phyloP scores from a whole-genome alignment of 73 alveolate species.

The Paramecium octaurelia region DNA sequence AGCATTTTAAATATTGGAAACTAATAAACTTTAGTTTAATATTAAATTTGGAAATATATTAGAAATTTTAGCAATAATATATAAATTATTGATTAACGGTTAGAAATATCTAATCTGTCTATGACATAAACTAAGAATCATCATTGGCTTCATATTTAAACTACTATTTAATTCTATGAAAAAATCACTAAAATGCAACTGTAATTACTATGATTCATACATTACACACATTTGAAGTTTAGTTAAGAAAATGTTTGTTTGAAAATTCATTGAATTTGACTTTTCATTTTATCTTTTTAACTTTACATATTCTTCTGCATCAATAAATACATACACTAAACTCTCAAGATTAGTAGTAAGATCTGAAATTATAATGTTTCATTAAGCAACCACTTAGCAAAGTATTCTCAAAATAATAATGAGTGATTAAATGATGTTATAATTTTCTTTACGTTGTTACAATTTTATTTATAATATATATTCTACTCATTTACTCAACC shows the following conservation, averaged over 20 bases:
- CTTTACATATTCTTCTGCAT: neutral
- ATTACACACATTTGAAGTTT: slow-evolving; percentile 50
- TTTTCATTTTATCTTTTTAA: neutral
- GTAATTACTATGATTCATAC: slow-evolving; percentile 71
- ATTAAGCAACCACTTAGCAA: neutral
- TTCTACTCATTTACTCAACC: neutral
- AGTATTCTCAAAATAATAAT: neutral
- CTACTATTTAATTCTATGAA: slow-evolving; percentile 69
- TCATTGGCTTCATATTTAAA: slow-evolving; percentile 82
- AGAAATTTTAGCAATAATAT: neutral
- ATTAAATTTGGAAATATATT: neutral
- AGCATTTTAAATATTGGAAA: neutral
- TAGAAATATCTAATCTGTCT: slow-evolving; percentile 71
- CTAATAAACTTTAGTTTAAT: neutral
- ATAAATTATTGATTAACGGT: neutral
- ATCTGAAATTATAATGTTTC: neutral
- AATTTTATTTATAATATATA: no score
- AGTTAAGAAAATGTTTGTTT: slow-evolving; percentile 20
- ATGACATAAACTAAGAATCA: slow-evolving; percentile 65
- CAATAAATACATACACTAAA: neutral
- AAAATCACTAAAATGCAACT: slow-evolving; percentile 36
- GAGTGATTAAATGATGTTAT: neutral
- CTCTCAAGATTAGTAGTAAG: neutral
- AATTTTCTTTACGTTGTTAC: no score
- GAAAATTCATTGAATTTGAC: slow-evolving; percentile 40